Conservation (phyloP, 768 basidiomycete genomes). For the Mycena vulgaris region DNA sequence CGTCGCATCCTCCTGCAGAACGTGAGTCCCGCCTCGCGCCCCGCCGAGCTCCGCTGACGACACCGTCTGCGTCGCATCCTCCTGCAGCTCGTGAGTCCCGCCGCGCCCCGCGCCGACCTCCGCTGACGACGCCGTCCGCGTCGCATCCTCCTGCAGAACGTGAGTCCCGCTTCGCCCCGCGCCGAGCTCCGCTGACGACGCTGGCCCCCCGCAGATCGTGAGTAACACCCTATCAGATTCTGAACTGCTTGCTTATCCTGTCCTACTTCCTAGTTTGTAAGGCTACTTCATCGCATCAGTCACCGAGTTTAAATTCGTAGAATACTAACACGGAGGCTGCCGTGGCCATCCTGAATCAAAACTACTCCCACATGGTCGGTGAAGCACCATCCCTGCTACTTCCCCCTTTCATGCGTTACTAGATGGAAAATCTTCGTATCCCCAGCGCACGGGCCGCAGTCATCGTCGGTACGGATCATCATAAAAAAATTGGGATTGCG, state of each 20-base stretch:
- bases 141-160: no score
- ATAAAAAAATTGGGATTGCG: background rate
- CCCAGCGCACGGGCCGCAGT: background rate
- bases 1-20: no score
- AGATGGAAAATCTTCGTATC: constrained; percentile 4
- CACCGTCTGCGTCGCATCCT: background rate
- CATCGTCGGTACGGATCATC: constrained; percentile 8
- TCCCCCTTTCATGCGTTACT: constrained; percentile 4
- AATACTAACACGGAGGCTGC: background rate
- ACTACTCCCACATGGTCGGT: constrained; percentile 6
- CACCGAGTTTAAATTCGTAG: constrained; percentile 1
- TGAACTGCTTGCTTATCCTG: background rate
- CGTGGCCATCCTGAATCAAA: constrained; percentile 7
- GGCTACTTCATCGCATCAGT: background rate
- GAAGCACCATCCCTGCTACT: constrained; percentile 8
- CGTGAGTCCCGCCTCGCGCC: no score
- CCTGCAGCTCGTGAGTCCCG: constrained; percentile 7
- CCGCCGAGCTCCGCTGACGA: no score
- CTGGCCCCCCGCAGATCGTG: no score
- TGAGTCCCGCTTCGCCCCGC: no score
- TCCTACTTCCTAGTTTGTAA: constrained; percentile 8
- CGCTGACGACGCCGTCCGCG: no score
- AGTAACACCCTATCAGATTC: background rate
- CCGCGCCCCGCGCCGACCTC: background rate
- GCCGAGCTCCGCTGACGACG: no score